Base-by-base conservation (phyloP, 1,139 yeast genomes). In the Nadsonia starkeyi-henricii region DNA sequence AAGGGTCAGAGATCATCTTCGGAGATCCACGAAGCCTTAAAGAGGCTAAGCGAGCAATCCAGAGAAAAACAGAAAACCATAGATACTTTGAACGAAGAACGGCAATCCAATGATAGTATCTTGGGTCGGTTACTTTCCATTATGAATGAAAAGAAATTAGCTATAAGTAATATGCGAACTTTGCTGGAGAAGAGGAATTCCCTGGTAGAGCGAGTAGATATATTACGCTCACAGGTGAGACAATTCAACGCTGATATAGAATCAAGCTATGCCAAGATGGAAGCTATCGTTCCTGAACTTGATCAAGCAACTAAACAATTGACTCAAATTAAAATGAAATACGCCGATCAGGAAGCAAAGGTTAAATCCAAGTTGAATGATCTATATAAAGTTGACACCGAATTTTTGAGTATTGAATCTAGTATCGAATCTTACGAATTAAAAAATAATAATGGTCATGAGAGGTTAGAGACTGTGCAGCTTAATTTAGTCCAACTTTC, bases 121-220 rank as follows among this genome's bases (percentile, higher is more conserved):
- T 55, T 75, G 26, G 68, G 72, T n/a, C 67, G 69, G 20, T 57
- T 81, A 30, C 79, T 81, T 46, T 72, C 66, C 45, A 63, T 66
- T 30, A 65, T 82, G 8, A 78, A 80, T 53, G 88, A 82, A 55
- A 73, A 74, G 51, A 73, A 71, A 54, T 63, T 81, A 23, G 62
- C 62, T 2, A 74, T 85, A 9, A 75, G 78, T 54, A 74, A 75
- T 37, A 46, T 55, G 30, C 59, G 60, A 43, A 44, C 47, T 7
- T 52, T 51, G 41, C 47, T 63, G 13, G 51, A 49, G 9, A 58
- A 56, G 13, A 54, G 39, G 17, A 33, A 15, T 33, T 9, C 39
- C 12, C 12, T 33, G 17, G 4, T n/a, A 33, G 17, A 33, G 39
- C 4, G 39, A 33, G 17, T 15, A 8, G 39, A 33, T n/a, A n/a